Base-by-base conservation (phyloP, 148 eudicot species). In the Fagopyrum homotropicum region DNA sequence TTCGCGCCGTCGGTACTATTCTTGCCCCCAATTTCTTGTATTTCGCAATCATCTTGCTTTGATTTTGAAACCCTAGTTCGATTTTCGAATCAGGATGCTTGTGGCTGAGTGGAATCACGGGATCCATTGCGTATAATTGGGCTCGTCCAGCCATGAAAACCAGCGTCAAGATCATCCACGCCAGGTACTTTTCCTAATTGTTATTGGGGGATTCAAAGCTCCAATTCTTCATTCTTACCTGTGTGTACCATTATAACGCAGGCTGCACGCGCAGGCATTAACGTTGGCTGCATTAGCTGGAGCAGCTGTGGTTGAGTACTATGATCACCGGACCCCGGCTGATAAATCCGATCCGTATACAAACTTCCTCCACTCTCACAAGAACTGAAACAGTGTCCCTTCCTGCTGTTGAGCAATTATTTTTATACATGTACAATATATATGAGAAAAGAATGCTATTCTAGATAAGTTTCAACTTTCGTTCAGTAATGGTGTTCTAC, bases 121-220 rank as follows among this genome's bases (percentile, higher is more conserved):
- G 90, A 11, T 89, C 93, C 7, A 80, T 89, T 54, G 92, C 90
- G 6, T 87, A 89, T 75, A 89, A 89, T 75, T 89, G 92, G 92
- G 80, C 92, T 76, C 87, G 83, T 52, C 90, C 92, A 7, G 81
- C 81, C 72, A 89, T 89, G 92, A 87, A 89, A 81, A 85, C 90
- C 76, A 89, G 92, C 81, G 92, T 89, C 77, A 87, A 82, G 80
- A 78, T 89, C 75, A 89, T 89, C 69, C 92, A 89, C 56, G 92
- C 90, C 44, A 89, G 92, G 92, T 89, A 83, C 12, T 15, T 10
- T 3, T 6, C 6, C 63, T 22, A 22, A 22, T 22, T 22, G 26
- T 22, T 22, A 22, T 0, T 22, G 26, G 26, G 26, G 26, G 26
- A 22, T 22, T 22, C 26, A 22, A 22, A 22, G 26, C 26, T 22